phyloP scores from a whole-genome alignment of 78 protist species.

The Dictyostelium firmibasis region DNA sequence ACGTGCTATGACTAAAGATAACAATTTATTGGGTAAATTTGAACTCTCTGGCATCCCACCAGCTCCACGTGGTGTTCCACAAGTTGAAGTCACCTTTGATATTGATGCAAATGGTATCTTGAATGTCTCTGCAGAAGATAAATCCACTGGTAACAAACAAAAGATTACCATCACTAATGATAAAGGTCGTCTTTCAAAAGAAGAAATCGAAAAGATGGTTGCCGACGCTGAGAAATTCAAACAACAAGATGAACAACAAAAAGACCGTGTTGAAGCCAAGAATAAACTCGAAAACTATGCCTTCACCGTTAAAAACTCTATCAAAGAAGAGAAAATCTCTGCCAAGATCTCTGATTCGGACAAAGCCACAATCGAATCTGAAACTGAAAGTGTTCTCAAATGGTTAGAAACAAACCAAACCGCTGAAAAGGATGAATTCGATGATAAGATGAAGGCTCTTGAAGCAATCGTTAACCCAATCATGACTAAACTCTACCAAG shows the following conservation, averaged over 20 bases:
- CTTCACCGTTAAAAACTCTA: slow-evolving; percentile 81
- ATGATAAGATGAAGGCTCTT: slow-evolving; percentile 89
- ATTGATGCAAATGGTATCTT: slow-evolving; percentile 94
- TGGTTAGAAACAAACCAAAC: slow-evolving; percentile 93
- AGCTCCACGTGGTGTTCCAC: slow-evolving; percentile 94
- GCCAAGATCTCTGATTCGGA: slow-evolving; percentile 96
- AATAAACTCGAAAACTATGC: slow-evolving; percentile 93
- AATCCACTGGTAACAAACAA: slow-evolving; percentile 90
- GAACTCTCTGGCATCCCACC: slow-evolving; percentile 92
- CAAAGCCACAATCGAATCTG: slow-evolving; percentile 86
- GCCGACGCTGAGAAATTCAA: slow-evolving; percentile 94
- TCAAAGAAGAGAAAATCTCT: slow-evolving; percentile 87
- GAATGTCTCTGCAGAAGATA: slow-evolving; percentile 97
- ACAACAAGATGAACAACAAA: slow-evolving; percentile 90
- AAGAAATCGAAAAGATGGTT: slow-evolving; percentile 96
- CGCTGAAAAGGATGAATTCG: slow-evolving; percentile 94
- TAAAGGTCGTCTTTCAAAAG: slow-evolving; percentile 91
- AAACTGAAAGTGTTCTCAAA: slow-evolving; percentile 89
- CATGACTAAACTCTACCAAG: slow-evolving; percentile 89
- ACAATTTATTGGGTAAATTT: slow-evolving; percentile 93
- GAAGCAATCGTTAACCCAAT: slow-evolving; percentile 93
- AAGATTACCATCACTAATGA: slow-evolving; percentile 86
- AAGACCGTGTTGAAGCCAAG: slow-evolving; percentile 87
- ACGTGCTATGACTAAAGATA: slow-evolving; percentile 89
- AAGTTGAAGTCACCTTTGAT: slow-evolving; percentile 93